Evolutionary conservation across 495 filamentous ascomycete species (phyloP).

Genomic region (Penicillium chermesinum): DNA sequence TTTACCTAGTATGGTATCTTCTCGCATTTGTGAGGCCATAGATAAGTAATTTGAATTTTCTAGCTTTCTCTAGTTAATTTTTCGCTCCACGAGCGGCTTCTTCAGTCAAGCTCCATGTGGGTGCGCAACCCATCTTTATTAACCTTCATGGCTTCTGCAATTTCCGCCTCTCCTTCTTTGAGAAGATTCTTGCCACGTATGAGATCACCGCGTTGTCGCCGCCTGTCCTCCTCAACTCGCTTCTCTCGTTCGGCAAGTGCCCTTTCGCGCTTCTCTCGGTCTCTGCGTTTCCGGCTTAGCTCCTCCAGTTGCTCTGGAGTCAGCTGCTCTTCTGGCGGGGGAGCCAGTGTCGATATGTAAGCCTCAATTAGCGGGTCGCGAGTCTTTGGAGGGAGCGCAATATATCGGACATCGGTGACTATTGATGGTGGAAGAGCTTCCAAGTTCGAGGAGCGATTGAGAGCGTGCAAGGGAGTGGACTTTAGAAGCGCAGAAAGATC

Average conservation of each 20-base stretch:
- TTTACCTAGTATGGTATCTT: too few relatives aligned
- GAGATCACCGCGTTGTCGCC: slow-evolving; percentile 59
- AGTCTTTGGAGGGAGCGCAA: slow-evolving; percentile 62
- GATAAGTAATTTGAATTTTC: not conserved
- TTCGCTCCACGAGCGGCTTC: too few relatives aligned
- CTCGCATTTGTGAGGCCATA: too few relatives aligned
- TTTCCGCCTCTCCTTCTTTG: slow-evolving; percentile 69
- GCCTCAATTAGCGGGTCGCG: slow-evolving; percentile 71
- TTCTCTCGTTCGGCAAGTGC: slow-evolving; percentile 72
- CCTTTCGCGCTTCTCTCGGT: slow-evolving; percentile 63
- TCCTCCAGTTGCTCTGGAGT: slow-evolving; percentile 57
- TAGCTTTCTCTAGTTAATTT: not conserved
- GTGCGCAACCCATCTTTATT: slow-evolving; percentile 65
- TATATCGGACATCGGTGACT: slow-evolving; percentile 72
- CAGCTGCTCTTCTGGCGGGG: slow-evolving; percentile 54
- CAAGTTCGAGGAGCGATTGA: slow-evolving; percentile 62
- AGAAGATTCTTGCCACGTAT: slow-evolving; percentile 61
- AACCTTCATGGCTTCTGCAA: slow-evolving; percentile 74
- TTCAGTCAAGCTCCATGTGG: slow-evolving; percentile 46
- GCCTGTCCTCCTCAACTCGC: slow-evolving; percentile 69
- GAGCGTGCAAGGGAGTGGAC: slow-evolving; percentile 53
- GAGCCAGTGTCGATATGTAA: slow-evolving; percentile 67
- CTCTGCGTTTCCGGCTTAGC: slow-evolving; percentile 54
- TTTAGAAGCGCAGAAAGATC: slow-evolving; percentile 77
- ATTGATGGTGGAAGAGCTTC: slow-evolving; percentile 63